These are phyloP conservation scores for Camelina hispida DNA, from an alignment of 345 rosid genomes.

Conservation along the genomic window DNA sequence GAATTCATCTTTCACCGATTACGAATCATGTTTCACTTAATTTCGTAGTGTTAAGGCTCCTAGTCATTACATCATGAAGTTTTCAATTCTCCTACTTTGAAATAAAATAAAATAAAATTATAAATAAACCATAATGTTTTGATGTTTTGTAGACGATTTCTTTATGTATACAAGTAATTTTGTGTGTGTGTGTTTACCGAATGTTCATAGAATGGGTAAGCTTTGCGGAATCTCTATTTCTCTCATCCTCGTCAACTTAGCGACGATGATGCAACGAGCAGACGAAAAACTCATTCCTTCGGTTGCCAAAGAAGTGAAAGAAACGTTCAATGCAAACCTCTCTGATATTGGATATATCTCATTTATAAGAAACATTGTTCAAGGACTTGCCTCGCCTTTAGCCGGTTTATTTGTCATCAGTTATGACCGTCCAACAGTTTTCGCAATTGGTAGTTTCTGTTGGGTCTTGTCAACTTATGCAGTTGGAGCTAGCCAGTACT, in stretches of 20 bases:
- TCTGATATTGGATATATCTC: slow-evolving; percentile 80
- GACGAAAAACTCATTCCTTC: slow-evolving; percentile 90
- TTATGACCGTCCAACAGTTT: slow-evolving; percentile 77
- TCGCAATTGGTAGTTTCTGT: slow-evolving; percentile 71
- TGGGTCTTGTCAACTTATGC: slow-evolving; percentile 91
- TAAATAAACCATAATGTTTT: not conserved
- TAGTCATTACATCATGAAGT: not conserved
- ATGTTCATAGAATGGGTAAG: slow-evolving; percentile 59
- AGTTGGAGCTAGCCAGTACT: slow-evolving; percentile 66
- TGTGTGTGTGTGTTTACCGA: slow-evolving; percentile 7
- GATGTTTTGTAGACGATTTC: not conserved
- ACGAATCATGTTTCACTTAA: not conserved
- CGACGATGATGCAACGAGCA: slow-evolving; percentile 90
- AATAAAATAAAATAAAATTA: not conserved
- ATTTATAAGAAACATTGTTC: slow-evolving; percentile 83
- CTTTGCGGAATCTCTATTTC: slow-evolving; percentile 77
- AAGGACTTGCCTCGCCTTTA: slow-evolving; percentile 76
- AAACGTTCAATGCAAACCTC: slow-evolving; percentile 78
- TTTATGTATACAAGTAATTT: not conserved
- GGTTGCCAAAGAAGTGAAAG: slow-evolving; percentile 86
- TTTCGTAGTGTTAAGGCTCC: not conserved
- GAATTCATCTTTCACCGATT: not conserved
- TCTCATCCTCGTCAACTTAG: slow-evolving; percentile 76
- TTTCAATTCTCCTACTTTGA: not conserved
- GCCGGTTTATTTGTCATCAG: slow-evolving; percentile 77